Conservation (phyloP, 441 rosid genomes). For the Populus hybrid region DNA sequence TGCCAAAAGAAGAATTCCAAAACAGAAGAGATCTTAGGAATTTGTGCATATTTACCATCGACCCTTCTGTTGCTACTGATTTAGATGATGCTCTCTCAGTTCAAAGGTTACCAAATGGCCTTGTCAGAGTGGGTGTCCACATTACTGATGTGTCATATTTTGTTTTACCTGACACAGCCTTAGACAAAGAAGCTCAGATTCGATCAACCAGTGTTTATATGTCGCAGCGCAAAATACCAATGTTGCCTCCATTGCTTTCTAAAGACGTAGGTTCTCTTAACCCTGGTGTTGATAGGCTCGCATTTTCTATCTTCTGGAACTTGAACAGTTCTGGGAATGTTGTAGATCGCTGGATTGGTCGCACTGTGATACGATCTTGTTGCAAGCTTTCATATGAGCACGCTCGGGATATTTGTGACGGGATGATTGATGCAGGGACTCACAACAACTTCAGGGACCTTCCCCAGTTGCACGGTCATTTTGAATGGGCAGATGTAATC, state of each 20-base stretch:
- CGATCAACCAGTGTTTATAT: constrained; percentile 84
- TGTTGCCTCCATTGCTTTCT: constrained; percentile 79
- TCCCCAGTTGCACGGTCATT: constrained; percentile 61
- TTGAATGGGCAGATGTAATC: constrained; percentile 62
- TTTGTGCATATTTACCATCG: constrained; percentile 72
- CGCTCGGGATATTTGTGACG: constrained; percentile 66
- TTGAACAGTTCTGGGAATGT: constrained; percentile 53
- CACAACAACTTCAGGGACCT: constrained; percentile 26
- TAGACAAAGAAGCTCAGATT: constrained; percentile 70
- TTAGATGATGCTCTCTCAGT: constrained; percentile 94
- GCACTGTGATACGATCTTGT: constrained; percentile 70
- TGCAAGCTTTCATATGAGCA: constrained; percentile 88
- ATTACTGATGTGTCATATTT: constrained; percentile 85
- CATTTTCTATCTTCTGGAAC: constrained; percentile 88
- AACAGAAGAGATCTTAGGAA: constrained; percentile 69
- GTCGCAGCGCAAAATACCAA: constrained; percentile 55
- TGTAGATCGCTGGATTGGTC: constrained; percentile 73
- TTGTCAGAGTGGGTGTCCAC: constrained; percentile 87
- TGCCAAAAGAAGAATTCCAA: constrained; percentile 59
- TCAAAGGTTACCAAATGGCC: constrained; percentile 54
- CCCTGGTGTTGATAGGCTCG: constrained; percentile 84
- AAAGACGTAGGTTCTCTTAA: constrained; percentile 73
- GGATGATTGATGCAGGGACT: constrained; percentile 26
- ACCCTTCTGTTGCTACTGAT: constrained; percentile 72
- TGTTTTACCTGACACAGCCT: constrained; percentile 74